phyloP scores from a whole-genome alignment of 2,329 filamentous ascomycete species.

The Ophiostoma sp. region DNA sequence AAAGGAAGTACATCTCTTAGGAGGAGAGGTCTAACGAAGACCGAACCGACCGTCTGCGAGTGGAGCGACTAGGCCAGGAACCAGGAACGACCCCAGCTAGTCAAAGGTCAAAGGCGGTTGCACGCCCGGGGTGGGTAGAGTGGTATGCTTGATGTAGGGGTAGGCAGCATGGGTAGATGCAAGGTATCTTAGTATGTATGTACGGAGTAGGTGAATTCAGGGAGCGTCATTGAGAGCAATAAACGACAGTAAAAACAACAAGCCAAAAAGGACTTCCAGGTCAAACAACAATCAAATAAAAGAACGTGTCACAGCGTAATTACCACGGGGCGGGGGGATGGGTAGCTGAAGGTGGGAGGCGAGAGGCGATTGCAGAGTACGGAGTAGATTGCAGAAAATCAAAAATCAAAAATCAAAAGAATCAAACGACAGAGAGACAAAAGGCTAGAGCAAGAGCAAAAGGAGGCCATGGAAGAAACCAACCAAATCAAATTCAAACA shows the following conservation, averaged over 20 bases:
- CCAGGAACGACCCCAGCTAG: conserved; percentile 2
- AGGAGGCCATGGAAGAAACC: not conserved
- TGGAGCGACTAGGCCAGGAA: conserved; percentile 8
- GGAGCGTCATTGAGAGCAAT: too few relatives aligned
- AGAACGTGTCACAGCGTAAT: conserved; percentile 9
- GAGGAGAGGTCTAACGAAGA: not conserved
- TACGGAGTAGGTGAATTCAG: too few relatives aligned
- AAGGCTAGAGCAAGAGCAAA: too few relatives aligned
- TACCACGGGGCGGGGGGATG: not conserved
- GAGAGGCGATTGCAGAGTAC: not conserved
- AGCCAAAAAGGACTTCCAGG: not conserved
- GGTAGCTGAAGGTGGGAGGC: not conserved
- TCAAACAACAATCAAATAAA: conserved; percentile 4
- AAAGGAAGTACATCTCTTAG: not conserved
- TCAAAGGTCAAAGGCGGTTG: not conserved
- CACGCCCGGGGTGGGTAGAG: conserved; percentile 9
- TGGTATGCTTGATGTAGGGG: not conserved
- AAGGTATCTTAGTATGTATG: not conserved
- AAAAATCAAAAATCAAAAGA: not conserved
- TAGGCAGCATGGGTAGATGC: not conserved
- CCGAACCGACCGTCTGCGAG: not conserved
- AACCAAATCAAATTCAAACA: not conserved
- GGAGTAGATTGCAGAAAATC: not conserved
- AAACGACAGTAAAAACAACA: not conserved
- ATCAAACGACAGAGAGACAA: not conserved